A percentile compares a stretch with the other conserved stretches of the same genome.
These are phyloP conservation scores for Apiotrichum domesticum DNA, from an alignment of 1,284 basidiomycete species.

Conservation along the genomic window DNA sequence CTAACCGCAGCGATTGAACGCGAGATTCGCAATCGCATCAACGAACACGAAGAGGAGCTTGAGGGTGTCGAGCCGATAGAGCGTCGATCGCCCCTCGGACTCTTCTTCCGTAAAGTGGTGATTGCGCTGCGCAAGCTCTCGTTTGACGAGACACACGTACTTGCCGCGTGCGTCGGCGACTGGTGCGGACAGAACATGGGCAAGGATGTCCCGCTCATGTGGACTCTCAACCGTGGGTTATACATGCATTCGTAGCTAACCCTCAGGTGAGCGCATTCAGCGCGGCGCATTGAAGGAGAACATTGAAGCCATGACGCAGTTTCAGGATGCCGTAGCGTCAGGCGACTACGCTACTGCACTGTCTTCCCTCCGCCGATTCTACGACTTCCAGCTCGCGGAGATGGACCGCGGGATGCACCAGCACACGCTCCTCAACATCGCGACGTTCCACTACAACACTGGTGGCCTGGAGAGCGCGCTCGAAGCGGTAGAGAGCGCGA, in stretches of 20 bases:
- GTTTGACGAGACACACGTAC: constrained; percentile 36
- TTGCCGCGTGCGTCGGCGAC: constrained; percentile 25
- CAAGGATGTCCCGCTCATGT: not conserved
- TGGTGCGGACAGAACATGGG: constrained; percentile 28
- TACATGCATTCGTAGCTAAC: too few relatives aligned
- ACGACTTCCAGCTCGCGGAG: constrained; percentile 41
- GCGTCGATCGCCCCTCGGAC: constrained; percentile 35
- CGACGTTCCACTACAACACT: constrained; percentile 40
- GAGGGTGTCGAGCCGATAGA: constrained; percentile 19
- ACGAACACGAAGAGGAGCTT: constrained; percentile 26
- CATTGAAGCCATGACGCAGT: constrained; percentile 14
- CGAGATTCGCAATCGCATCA: constrained; percentile 30
- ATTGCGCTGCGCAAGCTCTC: constrained; percentile 34
- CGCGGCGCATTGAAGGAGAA: not conserved
- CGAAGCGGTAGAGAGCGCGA: constrained; percentile 41
- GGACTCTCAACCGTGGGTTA: not conserved
- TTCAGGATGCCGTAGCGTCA: constrained; percentile 25
- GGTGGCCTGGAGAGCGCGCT: constrained; percentile 36
- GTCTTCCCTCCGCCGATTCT: constrained; percentile 37
- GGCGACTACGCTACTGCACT: constrained; percentile 41
- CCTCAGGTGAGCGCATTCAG: not conserved
- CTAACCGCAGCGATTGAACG: constrained; percentile 23
- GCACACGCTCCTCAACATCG: constrained; percentile 45
- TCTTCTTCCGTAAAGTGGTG: constrained; percentile 33
- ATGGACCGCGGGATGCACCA: constrained; percentile 33